Conservation (phyloP, 805 yeast genomes). For the Starmerella stigmatis region DNA sequence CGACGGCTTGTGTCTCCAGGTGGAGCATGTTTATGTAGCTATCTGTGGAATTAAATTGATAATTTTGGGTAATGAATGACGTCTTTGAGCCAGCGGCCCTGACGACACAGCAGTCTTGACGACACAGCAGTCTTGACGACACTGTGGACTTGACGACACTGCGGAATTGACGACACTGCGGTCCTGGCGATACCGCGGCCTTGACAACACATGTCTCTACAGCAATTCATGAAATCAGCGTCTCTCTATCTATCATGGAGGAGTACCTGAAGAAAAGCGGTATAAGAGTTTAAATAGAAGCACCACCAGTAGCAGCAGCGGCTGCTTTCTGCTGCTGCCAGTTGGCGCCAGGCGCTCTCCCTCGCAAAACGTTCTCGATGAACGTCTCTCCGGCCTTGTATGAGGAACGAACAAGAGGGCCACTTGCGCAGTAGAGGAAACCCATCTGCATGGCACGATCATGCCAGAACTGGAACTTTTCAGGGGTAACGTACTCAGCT, state of each 20-base stretch:
- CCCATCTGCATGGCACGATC: constrained; percentile 77
- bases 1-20: neutral
- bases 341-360: constrained; percentile 19
- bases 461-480: constrained; percentile 89
- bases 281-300: neutral
- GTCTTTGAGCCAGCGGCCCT: no score
- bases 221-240: no score
- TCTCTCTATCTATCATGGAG: no score
- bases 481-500: constrained; percentile 88
- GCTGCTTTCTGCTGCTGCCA: constrained; percentile 8
- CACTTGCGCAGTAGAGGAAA: constrained; percentile 91
- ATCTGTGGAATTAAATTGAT: no score
- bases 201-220: no score
- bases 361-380: constrained; percentile 71
- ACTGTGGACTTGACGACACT: no score
- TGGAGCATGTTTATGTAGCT: no score
- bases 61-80: no score
- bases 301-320: constrained; percentile 1
- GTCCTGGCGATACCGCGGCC: no score
- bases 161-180: no score
- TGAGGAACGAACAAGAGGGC: constrained; percentile 91
- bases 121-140: no score
- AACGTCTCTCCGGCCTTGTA: constrained; percentile 98
- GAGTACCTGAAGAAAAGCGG: neutral
- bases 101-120: no score